A percentile compares a stretch with the other conserved stretches of the same genome.
These are phyloP conservation scores for Penicillium pancosmium DNA, from an alignment of 495 filamentous ascomycete species.

Conservation along the genomic window DNA sequence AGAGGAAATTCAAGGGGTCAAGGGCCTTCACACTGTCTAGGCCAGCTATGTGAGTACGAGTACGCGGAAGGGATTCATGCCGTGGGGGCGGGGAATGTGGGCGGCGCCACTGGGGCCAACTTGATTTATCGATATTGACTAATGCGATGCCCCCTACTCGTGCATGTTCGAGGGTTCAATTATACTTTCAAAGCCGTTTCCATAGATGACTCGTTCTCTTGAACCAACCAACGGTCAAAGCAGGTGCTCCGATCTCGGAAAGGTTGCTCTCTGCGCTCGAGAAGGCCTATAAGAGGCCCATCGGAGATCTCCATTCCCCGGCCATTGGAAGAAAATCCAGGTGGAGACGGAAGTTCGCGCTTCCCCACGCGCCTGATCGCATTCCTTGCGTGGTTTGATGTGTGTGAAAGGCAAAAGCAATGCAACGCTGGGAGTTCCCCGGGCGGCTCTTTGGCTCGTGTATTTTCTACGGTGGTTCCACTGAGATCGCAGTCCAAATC, in stretches of 20 bases:
- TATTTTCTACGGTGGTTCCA: neutral
- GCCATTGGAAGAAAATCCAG: neutral
- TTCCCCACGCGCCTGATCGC: conserved; percentile 8
- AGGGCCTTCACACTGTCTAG: too few species aligned
- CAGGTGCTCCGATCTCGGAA: neutral
- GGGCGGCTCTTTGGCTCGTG: neutral
- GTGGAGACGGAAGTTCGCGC: neutral
- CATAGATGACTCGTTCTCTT: neutral
- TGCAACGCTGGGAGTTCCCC: neutral
- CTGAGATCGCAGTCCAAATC: neutral
- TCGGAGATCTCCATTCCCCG: neutral
- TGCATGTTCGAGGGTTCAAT: neutral
- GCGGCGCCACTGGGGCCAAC: neutral
- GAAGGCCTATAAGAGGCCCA: neutral
- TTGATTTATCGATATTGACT: neutral
- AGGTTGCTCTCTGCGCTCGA: neutral
- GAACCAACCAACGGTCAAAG: neutral
- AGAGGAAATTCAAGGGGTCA: too few species aligned
- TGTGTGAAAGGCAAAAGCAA: neutral
- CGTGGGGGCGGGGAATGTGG: conserved; percentile 1
- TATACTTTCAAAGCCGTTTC: neutral
- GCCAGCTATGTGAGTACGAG: neutral
- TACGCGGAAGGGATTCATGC: neutral
- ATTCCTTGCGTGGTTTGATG: neutral
- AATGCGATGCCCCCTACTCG: neutral